These are phyloP conservation scores for Trichosanthes cucumerina DNA, from an alignment of 306 rosid genomes.

Conservation along the genomic window DNA sequence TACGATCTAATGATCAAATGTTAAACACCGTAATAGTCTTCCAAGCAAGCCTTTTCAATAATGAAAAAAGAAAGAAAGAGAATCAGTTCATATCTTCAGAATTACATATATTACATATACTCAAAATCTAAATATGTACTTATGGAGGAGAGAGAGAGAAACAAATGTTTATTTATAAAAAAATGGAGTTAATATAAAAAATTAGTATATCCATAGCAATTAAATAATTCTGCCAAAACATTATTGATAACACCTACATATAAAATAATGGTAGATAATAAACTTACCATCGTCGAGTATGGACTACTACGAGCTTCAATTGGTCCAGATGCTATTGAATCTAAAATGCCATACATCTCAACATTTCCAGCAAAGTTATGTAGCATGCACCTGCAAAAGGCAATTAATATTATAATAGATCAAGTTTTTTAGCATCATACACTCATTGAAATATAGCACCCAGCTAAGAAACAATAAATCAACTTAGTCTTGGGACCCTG, in stretches of 20 bases:
- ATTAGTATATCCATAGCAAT: background rate
- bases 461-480: background rate
- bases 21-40: background rate
- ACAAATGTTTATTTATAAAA: background rate
- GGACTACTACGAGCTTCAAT: constrained; percentile 62
- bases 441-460: background rate
- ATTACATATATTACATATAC: background rate
- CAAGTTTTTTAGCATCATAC: background rate
- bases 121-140: background rate
- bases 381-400: constrained; percentile 78
- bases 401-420: background rate
- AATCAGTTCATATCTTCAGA: background rate
- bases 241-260: constrained; percentile 13
- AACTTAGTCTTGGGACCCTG: background rate
- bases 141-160: background rate
- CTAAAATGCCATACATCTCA: constrained; percentile 81
- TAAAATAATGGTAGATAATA: constrained; percentile 1
- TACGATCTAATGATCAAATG: background rate
- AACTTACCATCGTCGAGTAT: constrained; percentile 76
- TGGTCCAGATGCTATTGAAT: constrained; percentile 76
- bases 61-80: background rate
- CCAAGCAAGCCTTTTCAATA: background rate
- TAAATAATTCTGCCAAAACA: constrained; percentile 1
- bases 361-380: constrained; percentile 87
- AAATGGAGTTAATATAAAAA: background rate